Evolutionary conservation across 768 basidiomycete species (phyloP).

Genomic region (Naganishia friedmannii): DNA sequence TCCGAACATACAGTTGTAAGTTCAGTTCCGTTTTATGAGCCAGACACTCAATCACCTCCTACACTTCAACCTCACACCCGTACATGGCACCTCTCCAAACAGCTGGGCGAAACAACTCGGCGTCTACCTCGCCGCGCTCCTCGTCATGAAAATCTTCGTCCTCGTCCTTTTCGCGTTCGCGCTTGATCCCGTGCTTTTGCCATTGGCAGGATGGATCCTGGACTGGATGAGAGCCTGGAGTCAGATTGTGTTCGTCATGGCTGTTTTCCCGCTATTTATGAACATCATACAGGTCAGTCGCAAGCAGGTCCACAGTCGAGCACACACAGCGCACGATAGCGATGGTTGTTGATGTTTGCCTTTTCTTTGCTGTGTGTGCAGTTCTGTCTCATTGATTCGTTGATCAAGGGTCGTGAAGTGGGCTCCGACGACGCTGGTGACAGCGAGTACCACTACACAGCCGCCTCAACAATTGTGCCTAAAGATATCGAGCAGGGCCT

Average conservation of each 20-base stretch:
- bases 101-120: slow-evolving; percentile 54
- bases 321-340: neutral
- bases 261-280: slow-evolving; percentile 68
- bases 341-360: neutral
- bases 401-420: slow-evolving; percentile 43
- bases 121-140: slow-evolving; percentile 75
- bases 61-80: neutral
- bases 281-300: slow-evolving; percentile 43
- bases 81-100: neutral
- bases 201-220: slow-evolving; percentile 80
- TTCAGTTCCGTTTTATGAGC: no score
- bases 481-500: slow-evolving; percentile 12
- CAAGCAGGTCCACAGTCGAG: neutral
- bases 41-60: no score
- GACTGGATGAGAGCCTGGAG: slow-evolving; percentile 60
- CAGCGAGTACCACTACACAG: neutral
- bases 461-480: slow-evolving; percentile 4
- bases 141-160: slow-evolving; percentile 89
- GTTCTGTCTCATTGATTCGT: slow-evolving; percentile 83
- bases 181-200: slow-evolving; percentile 67
- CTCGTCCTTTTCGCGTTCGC: slow-evolving; percentile 63
- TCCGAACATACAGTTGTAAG: slow-evolving; percentile 70
- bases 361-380: slow-evolving; percentile 58
- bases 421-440: neutral
- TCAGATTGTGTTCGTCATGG: slow-evolving; percentile 64